Conservation (phyloP, 1,284 basidiomycete genomes). For the Inonotus obliquus region DNA sequence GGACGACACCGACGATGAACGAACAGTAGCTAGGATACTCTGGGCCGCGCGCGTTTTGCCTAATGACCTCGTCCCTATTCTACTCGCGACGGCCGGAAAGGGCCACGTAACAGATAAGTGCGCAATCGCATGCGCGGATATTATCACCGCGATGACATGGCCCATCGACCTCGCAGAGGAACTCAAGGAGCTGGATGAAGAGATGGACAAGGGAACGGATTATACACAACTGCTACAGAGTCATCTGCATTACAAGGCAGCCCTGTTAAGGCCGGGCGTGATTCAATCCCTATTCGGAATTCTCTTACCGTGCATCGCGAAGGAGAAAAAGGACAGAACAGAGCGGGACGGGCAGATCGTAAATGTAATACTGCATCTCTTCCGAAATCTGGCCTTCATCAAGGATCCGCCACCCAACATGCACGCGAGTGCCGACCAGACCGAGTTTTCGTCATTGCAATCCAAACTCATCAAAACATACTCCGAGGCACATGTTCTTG, state of each 20-base stretch:
- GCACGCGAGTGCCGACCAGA: conserved; percentile 66
- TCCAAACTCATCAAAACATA: conserved; percentile 70
- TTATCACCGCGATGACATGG: conserved; percentile 95
- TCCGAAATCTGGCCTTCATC: conserved; percentile 89
- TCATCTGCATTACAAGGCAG: conserved; percentile 85
- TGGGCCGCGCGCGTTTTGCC: conserved; percentile 77
- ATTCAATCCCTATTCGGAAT: conserved; percentile 68
- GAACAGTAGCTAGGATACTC: conserved; percentile 89
- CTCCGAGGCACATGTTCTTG: conserved; percentile 68
- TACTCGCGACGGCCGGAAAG: conserved; percentile 73
- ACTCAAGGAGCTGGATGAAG: conserved; percentile 84
- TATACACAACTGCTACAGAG: conserved; percentile 78
- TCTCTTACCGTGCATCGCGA: conserved; percentile 65
- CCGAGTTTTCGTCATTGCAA: conserved; percentile 74
- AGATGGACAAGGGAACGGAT: conserved; percentile 70
- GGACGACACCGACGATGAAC: conserved; percentile 92
- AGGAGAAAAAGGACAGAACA: conserved; percentile 55
- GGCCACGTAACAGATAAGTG: conserved; percentile 80
- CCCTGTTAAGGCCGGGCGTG: conserved; percentile 60
- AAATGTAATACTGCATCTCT: conserved; percentile 82
- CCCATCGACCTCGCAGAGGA: conserved; percentile 92
- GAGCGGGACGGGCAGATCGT: conserved; percentile 83
- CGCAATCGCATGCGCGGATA: conserved; percentile 80
- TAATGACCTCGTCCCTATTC: conserved; percentile 83
- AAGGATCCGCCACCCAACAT: conserved; percentile 73